A percentile compares a stretch with the other conserved stretches of the same genome.
Evolutionary conservation across 805 yeast species (phyloP).

Genomic region (Wickerhamiella kazuoi): DNA sequence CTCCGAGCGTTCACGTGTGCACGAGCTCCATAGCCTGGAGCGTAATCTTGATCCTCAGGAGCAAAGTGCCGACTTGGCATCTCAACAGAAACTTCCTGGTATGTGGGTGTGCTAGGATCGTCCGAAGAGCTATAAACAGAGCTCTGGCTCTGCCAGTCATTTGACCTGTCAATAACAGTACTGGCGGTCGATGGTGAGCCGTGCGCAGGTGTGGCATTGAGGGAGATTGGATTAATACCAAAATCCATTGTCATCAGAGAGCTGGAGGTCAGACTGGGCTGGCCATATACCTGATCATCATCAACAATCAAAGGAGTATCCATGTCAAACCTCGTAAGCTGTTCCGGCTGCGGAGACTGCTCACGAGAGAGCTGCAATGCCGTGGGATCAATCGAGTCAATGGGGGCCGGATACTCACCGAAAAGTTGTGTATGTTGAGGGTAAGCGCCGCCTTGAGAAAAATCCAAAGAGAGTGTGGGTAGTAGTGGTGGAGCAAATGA

Average conservation of each 20-base stretch:
- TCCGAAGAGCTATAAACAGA: not conserved
- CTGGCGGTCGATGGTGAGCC: not conserved
- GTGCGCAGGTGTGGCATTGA: not conserved
- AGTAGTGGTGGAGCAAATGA: not conserved
- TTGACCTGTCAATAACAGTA: not conserved
- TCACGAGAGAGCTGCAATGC: conserved; percentile 2
- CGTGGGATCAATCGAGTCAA: conserved; percentile 2
- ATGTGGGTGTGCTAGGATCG: not conserved
- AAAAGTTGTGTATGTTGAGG: not conserved
- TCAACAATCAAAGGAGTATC: not conserved
- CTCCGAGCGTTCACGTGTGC: not conserved
- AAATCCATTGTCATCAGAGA: not conserved
- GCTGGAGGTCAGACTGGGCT: not conserved
- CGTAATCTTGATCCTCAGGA: not conserved
- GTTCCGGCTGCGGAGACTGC: not conserved
- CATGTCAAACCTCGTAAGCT: not conserved
- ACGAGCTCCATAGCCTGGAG: not conserved
- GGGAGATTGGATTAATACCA: not conserved
- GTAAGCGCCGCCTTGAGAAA: not conserved
- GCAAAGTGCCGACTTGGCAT: not conserved
- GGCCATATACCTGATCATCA: not conserved
- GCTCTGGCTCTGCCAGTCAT: not conserved
- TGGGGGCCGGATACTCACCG: not conserved
- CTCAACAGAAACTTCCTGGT: not conserved
- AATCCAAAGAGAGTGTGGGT: not conserved